Percentiles rank a stretch among this genome's conserved stretches.
Evolutionary conservation across 2,329 filamentous ascomycete genomes (phyloP).

Genomic region (Monosporascus sp.): DNA sequence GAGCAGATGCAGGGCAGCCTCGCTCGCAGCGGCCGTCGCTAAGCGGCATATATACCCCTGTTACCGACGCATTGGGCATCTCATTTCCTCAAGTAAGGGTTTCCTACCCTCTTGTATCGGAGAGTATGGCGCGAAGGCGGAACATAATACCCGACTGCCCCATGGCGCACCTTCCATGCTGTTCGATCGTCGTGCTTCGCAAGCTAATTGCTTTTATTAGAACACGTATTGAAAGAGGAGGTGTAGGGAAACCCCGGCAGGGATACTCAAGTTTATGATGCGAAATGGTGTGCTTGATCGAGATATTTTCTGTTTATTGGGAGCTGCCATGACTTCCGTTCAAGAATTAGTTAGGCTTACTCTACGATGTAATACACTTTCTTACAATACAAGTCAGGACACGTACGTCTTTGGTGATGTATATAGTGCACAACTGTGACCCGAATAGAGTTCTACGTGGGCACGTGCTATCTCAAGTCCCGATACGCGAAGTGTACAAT

Average conservation of each 20-base stretch:
- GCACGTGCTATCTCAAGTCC: too few species aligned
- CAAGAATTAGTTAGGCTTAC: constrained; percentile 28
- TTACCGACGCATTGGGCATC: constrained; percentile 12
- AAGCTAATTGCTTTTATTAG: constrained; percentile 24
- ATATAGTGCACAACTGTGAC: too few species aligned
- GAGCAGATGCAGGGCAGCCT: constrained; percentile 88
- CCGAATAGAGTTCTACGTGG: too few species aligned
- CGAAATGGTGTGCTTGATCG: constrained; percentile 11
- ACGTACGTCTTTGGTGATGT: too few species aligned
- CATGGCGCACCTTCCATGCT: constrained; percentile 14
- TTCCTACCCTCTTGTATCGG: constrained; percentile 15
- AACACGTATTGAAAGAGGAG: neutral
- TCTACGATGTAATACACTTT: constrained; percentile 33
- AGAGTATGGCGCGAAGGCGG: constrained; percentile 20
- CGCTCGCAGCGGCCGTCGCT: constrained; percentile 88
- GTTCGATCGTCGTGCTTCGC: constrained; percentile 23
- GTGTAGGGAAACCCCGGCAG: constrained; percentile 7
- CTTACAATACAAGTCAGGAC: constrained; percentile 43
- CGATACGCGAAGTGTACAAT: too few species aligned
- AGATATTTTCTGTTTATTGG: constrained; percentile 19
- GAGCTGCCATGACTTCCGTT: constrained; percentile 22
- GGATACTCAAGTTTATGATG: constrained; percentile 9
- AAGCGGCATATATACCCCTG: constrained; percentile 32
- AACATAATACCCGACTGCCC: constrained; percentile 12
- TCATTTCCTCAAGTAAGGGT: constrained; percentile 10